Evolutionary conservation across 2,329 filamentous ascomycete genomes (phyloP), one percentile per base, ranked within the genome.

Genomic region (Raffaelea albimanens): DNA sequence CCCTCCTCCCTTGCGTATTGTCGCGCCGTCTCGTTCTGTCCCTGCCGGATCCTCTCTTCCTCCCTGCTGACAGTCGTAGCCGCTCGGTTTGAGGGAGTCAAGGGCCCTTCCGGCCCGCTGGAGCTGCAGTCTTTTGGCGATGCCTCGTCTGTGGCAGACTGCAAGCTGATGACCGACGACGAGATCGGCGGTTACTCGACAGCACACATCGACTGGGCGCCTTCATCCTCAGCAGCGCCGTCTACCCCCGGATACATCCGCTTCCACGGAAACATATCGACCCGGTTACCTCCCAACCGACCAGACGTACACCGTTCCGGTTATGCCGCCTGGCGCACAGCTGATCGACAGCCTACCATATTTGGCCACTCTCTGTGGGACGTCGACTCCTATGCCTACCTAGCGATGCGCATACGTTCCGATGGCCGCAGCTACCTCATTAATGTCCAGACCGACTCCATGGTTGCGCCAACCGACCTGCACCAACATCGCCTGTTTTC

Each of bases 341-440:
- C 78, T 43, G 88, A 95, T 59, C 78, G 82, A 43, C 76, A 75
- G 4, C 68, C 80, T 9, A 94, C 87, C 19, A 64, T 95, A n/a
- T 95, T 97, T 59, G 93, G 93, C 38, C 83, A 82, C 48, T 73
- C 85, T 31, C 69, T 88, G 20, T 96, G 88, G 87, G 84, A 97
- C 61, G 83, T 96, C 45, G 90, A 95, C 59, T 82, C 86, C 3
- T 97, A 95, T 67, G 70, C 76, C 13, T 96, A 89, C 65, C 81
- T 98, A 10, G 91, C 88, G 0, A 67, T 98, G 59, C 83, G 90
- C 14, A 75, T 98, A 57, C 93, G 89, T 63, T 91, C 87, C 3
- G 93, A 97, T 61, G 90, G 89, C 16, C 76, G 93, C 50, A 85
- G 87, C 58, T 98, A 97, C 69, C 87, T 95, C 49, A 80, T 98